Evolutionary conservation across 2,329 filamentous ascomycete species (phyloP), one percentile per base, ranked within the genome.

Genomic region (Mollisiaceae sp.): DNA sequence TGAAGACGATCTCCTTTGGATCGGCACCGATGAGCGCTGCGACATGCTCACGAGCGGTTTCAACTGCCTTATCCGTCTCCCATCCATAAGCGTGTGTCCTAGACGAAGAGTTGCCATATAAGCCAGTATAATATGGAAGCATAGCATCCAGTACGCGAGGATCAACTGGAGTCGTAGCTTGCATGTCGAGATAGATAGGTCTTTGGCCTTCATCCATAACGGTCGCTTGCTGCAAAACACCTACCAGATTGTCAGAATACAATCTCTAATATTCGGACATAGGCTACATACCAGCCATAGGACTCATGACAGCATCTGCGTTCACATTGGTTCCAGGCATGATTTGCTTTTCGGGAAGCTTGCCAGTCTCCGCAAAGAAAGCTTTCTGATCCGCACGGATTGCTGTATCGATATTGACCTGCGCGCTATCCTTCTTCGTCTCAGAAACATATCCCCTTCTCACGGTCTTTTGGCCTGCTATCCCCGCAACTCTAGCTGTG

Each of bases 1-100:
- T 99, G 81, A 99, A 98, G 74, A 99, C 96, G 71, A 99, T 98
- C 78, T 99, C 95, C 80, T 99, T 99, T 6, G 95, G 83, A 77
- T 99, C 93, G 35, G 95, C 95, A 32, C 94, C 94, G 71, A 99
- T 95, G 63, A 99, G 85, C 45, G 85, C 85, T 2, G 95, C 95
- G 70, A 98, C 85, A 75, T 98, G 87, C 73, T 86, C 86, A 74
- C 95, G 88, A 52, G 95, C 94, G 69, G 92, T 86, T 78, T 99
- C 95, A 24, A 97, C 90, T 0, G 92, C 94, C 80, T 94, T 93
- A 76, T 99, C 95, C 61, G 91, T 97, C 82, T 99, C 95, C 95
- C 95, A 99, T 59, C 95, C 95, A 78, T 99, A 99, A 27, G 95
- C 94, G 79, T 99, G 95, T 64, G 95, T 99, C 75, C 94, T 88